Evolutionary conservation across 495 filamentous ascomycete species (phyloP), one percentile per base, ranked within the genome.

Genomic region (Trichoderma erinaceum): DNA sequence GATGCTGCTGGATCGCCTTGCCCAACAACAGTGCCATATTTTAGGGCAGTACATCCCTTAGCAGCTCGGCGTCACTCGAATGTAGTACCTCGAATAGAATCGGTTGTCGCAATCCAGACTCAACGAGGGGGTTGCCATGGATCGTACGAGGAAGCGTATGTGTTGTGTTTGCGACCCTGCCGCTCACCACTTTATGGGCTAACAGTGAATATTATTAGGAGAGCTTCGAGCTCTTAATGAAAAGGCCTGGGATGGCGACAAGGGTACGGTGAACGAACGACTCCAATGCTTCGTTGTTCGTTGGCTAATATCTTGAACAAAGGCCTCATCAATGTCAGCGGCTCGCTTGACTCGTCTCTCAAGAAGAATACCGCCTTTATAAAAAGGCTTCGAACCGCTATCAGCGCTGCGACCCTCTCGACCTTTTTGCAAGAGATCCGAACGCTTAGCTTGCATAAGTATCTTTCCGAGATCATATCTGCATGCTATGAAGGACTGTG

Each of bases 331-430:
- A 83, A 87, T 43, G 87, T 93, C 69, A 86, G 83, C 76, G 83
- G 85, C 68, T 91, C 92, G 32, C 89, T 99, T 70, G 96, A 99
- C 77, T 97, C 96, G 21, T 94, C 93, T 41, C 84, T 99, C 72
- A 98, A 97, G 83, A 99, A 98, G 79, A 99, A 99, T 74, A 99
- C 95, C 15, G 93, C 94, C 68, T 97, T 98, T 77, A 99, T 99
- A 76, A 97, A 97, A 78, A 90, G 96, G 66, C 83, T 98, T 43
- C 91, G 95, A 44, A 97, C 95, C 35, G 91, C 92, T 50, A 89
- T 98, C 69, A 92, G 87, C 68, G 81, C 90, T 64, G 84, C 91
- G 64, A 89, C 90, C 58, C 84, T 91, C 50, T 81, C 85, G 66
- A 92, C 92, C 68, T 96, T 98, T 77, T 78, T 97, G 50, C 88